A percentile compares a stretch with the other conserved stretches of the same genome.
These are phyloP conservation scores for Neurospora sp. DNA, from an alignment of 2,329 filamentous ascomycete genomes.

Conservation along the genomic window DNA sequence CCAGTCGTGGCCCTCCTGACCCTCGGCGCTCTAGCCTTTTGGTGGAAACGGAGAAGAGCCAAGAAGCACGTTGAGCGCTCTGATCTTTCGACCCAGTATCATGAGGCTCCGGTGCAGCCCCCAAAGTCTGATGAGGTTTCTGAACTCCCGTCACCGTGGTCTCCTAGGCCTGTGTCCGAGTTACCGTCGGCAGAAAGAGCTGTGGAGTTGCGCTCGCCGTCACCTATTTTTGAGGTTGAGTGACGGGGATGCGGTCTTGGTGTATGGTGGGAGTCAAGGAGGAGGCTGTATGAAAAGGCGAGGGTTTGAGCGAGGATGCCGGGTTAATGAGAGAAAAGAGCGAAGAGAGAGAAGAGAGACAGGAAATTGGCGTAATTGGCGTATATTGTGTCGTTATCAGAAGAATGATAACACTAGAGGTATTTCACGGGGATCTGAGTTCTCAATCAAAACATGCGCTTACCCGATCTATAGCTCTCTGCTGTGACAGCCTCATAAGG, in stretches of 20 bases:
- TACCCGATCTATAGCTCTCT: too few species aligned
- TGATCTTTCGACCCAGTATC: background rate
- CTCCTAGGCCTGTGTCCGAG: background rate
- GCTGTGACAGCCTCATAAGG: too few species aligned
- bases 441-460: too few species aligned
- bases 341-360: too few species aligned
- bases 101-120: background rate
- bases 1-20: accelerated
- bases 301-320: background rate
- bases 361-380: too few species aligned
- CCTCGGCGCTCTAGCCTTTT: background rate
- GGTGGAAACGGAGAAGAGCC: background rate
- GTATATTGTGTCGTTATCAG: too few species aligned
- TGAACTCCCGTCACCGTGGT: background rate
- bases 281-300: too few species aligned
- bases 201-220: too few species aligned
- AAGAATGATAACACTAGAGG: too few species aligned
- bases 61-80: background rate
- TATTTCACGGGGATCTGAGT: too few species aligned
- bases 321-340: too few species aligned
- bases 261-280: background rate
- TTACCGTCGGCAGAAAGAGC: background rate
- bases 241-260: background rate
- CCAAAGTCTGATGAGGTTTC: background rate
- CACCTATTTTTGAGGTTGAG: background rate